Evolutionary conservation across 805 yeast species (phyloP).

Genomic region (Pichia cephalocereana): DNA sequence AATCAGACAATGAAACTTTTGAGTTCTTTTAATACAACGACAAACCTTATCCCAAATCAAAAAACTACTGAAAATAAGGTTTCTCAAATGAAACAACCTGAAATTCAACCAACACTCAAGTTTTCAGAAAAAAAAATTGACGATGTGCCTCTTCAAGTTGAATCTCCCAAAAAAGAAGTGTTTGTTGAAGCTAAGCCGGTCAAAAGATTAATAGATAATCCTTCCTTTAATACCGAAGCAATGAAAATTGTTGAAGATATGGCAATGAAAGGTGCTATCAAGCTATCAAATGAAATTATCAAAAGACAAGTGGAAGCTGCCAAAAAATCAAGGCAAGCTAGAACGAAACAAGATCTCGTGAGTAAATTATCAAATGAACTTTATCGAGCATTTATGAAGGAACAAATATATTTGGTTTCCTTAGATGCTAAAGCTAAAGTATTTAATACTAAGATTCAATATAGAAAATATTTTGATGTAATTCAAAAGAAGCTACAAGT

Average conservation of each 20-base stretch:
- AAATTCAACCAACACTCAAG: too few species aligned
- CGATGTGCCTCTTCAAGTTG: not conserved
- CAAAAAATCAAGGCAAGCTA: constrained; percentile 12
- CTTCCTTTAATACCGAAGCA: constrained; percentile 25
- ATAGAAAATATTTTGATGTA: constrained; percentile 28
- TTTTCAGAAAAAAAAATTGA: too few species aligned
- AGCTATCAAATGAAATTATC: not conserved
- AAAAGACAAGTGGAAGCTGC: not conserved
- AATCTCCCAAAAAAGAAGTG: not conserved
- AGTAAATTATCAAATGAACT: constrained; percentile 37
- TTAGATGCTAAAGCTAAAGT: constrained; percentile 39
- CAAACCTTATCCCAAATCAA: too few species aligned
- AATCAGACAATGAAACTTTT: too few species aligned
- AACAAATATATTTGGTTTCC: constrained; percentile 36
- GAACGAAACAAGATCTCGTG: constrained; percentile 24
- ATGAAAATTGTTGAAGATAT: constrained; percentile 15
- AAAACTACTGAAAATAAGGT: too few species aligned
- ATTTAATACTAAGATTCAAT: constrained; percentile 26
- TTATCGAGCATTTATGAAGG: constrained; percentile 52
- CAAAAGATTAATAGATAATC: constrained; percentile 20
- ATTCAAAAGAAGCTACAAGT: constrained; percentile 17
- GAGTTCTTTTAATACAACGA: too few species aligned
- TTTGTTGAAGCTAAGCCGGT: not conserved
- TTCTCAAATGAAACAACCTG: too few species aligned
- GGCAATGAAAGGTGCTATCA: constrained; percentile 21